These are phyloP conservation scores for Dipodascus geniculatus DNA, from an alignment of 805 yeast species.

Conservation along the genomic window DNA sequence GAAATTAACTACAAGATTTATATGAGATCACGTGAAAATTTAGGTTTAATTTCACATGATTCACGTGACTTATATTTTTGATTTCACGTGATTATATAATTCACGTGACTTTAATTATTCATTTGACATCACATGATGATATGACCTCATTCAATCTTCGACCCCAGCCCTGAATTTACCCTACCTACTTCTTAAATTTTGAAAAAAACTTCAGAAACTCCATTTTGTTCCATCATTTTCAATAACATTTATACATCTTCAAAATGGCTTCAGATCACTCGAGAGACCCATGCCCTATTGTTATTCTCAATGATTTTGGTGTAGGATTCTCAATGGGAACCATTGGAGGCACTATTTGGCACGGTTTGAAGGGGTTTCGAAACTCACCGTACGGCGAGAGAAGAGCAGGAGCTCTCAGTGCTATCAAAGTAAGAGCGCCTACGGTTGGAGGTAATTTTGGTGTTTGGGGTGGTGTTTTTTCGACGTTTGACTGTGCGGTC, in stretches of 20 bases:
- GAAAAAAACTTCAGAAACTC: constrained; percentile 1
- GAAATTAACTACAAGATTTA: too few species aligned
- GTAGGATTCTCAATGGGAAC: constrained; percentile 99
- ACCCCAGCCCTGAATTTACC: constrained; percentile 3
- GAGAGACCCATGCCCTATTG: constrained; percentile 98
- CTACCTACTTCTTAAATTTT: constrained; percentile 1
- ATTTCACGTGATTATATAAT: too few species aligned
- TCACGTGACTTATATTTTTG: too few species aligned
- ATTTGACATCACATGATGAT: too few species aligned
- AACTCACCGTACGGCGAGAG: constrained; percentile 95
- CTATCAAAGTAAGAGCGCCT: constrained; percentile 94
- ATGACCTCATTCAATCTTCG: too few species aligned
- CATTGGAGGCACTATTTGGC: constrained; percentile 98
- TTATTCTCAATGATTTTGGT: constrained; percentile 92
- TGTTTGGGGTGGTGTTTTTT: constrained; percentile 98
- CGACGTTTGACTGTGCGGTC: constrained; percentile 90
- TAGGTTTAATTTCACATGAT: too few species aligned
- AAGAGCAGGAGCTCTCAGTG: constrained; percentile 75
- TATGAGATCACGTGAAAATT: too few species aligned
- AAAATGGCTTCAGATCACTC: constrained; percentile 55
- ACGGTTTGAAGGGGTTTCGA: constrained; percentile 96
- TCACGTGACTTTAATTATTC: too few species aligned
- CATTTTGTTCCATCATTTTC: constrained; percentile 1
- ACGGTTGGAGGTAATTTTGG: constrained; percentile 98
- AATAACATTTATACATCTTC: constrained; percentile 1